Evolutionary conservation across 441 rosid species (phyloP).

Genomic region (Syzygium malaccense): DNA sequence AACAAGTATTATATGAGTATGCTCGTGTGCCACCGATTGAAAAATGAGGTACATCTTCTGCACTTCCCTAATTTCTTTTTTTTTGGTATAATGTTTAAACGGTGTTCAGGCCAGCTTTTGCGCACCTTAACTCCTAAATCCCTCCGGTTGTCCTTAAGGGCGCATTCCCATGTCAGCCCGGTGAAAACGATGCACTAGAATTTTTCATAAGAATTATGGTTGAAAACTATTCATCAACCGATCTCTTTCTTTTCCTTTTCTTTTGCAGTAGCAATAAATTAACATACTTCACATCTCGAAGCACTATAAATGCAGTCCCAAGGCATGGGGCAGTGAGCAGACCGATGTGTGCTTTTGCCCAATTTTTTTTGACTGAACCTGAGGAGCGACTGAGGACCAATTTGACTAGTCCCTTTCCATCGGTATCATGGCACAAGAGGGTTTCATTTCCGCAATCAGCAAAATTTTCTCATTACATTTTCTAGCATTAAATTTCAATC

Average conservation of each 20-base stretch:
- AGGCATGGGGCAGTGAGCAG: not conserved
- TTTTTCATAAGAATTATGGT: not conserved
- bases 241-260: rapidly evolving
- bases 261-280: not conserved
- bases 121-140: not conserved
- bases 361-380: not conserved
- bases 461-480: not conserved
- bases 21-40: not conserved
- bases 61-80: not conserved
- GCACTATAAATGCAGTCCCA: not conserved
- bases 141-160: not conserved
- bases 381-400: not conserved
- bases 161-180: too few species aligned
- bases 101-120: not conserved
- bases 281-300: not conserved
- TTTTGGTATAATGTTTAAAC: too few species aligned
- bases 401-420: not conserved
- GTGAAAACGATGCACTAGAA: not conserved
- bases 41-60: not conserved
- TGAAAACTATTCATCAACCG: not conserved
- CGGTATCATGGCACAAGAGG: not conserved
- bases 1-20: not conserved
- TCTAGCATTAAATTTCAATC: not conserved
- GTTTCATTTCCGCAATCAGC: not conserved
- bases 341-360: not conserved